These are phyloP conservation scores for Cucurbita pepo DNA, from an alignment of 306 rosid genomes.

Conservation along the genomic window DNA sequence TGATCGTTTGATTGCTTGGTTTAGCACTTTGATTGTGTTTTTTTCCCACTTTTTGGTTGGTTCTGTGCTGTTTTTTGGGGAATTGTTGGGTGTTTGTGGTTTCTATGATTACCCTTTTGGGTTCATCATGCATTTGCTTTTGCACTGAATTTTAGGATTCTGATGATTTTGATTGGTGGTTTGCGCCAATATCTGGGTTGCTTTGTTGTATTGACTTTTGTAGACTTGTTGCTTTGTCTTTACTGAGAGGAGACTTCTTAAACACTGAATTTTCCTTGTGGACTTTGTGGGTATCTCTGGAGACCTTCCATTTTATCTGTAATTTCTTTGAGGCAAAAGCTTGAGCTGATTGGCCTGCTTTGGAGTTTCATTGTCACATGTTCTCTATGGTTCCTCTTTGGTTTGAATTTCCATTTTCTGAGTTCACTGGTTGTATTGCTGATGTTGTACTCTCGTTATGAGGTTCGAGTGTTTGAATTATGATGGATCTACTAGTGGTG, in stretches of 20 bases:
- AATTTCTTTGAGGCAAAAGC: neutral
- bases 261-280: neutral
- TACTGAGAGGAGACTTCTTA: neutral
- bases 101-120: neutral
- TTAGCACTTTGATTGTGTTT: neutral
- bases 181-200: neutral
- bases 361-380: neutral
- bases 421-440: neutral
- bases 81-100: neutral
- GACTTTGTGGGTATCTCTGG: neutral
- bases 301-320: neutral
- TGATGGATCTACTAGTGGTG: neutral
- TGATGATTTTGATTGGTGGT: neutral
- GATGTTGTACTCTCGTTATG: neutral
- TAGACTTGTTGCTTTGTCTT: neutral
- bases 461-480: neutral
- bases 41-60: neutral
- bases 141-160: neutral
- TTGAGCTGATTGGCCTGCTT: neutral
- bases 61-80: neutral
- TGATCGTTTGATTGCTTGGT: neutral
- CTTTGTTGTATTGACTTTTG: neutral
- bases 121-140: conserved; percentile 1
- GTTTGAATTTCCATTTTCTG: neutral
- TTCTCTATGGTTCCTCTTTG: neutral